These are phyloP conservation scores for Metarhizium sp. DNA, from an alignment of 2,329 filamentous ascomycete species.

Conservation along the genomic window DNA sequence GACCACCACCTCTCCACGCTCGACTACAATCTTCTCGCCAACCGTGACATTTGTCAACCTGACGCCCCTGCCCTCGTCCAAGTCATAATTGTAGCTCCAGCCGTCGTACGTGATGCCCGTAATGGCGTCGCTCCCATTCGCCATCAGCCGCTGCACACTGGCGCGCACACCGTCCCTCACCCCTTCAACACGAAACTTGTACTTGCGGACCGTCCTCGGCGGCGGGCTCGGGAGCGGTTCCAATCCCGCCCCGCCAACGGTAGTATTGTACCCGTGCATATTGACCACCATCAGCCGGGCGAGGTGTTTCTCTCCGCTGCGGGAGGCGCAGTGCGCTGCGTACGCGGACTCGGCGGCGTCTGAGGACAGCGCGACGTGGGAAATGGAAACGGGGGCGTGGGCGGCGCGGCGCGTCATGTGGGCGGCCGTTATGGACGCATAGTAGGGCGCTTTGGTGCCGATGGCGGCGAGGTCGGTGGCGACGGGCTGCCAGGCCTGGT, in stretches of 20 bases:
- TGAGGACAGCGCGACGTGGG: constrained; percentile 32
- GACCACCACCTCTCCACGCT: constrained; percentile 26
- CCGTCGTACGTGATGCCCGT: constrained; percentile 54
- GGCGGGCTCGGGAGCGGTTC: constrained; percentile 14
- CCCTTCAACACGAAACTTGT: constrained; percentile 33
- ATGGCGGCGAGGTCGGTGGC: constrained; percentile 34
- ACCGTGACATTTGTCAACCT: constrained; percentile 44
- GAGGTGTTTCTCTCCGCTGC: constrained; percentile 26
- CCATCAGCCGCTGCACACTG: constrained; percentile 38
- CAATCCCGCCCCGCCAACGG: constrained; percentile 27
- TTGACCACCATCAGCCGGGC: constrained; percentile 46
- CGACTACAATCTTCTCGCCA: constrained; percentile 31
- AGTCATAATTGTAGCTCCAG: constrained; percentile 51
- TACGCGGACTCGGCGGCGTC: constrained; percentile 41
- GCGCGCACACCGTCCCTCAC: constrained; percentile 17
- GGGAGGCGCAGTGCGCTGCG: constrained; percentile 33
- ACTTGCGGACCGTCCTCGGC: constrained; percentile 18
- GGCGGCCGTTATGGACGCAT: constrained; percentile 50
- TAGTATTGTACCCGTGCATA: constrained; percentile 50
- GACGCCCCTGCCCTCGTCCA: constrained; percentile 43
- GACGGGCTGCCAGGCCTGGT: constrained; percentile 52
- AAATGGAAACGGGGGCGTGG: constrained; percentile 28
- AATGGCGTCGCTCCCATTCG: constrained; percentile 56
- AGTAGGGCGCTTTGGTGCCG: constrained; percentile 56
- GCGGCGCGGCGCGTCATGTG: constrained; percentile 20